Evolutionary conservation across 257 asterid species (phyloP).

Genomic region (Ligustrum vulgare): DNA sequence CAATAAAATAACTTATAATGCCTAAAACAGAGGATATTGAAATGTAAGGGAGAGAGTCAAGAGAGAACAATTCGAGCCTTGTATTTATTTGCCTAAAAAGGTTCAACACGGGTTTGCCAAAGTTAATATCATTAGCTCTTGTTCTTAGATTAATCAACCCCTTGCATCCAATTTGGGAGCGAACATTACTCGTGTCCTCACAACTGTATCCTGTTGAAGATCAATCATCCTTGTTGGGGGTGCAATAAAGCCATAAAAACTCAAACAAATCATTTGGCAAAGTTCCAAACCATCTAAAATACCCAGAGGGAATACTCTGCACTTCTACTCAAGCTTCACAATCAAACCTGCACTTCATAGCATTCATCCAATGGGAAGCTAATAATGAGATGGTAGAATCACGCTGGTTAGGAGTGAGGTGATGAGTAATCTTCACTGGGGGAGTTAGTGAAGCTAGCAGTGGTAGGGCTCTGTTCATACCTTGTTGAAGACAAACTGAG

Average conservation of each 20-base stretch:
- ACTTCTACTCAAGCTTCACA: too few relatives aligned
- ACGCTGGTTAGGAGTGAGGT: background rate
- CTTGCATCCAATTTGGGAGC: background rate
- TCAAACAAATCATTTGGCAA: too few relatives aligned
- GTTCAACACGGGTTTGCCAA: too few relatives aligned
- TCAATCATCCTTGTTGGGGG: background rate
- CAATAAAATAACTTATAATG: too few relatives aligned
- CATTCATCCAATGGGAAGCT: background rate
- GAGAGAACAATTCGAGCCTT: too few relatives aligned
- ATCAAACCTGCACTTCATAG: background rate
- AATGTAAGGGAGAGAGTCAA: too few relatives aligned
- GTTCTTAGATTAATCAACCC: background rate
- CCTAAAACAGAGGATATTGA: too few relatives aligned
- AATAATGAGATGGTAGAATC: background rate
- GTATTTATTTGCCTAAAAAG: too few relatives aligned
- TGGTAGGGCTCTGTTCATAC: background rate
- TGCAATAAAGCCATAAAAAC: background rate
- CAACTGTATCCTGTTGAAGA: background rate
- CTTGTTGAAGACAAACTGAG: background rate
- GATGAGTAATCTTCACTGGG: background rate
- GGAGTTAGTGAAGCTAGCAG: background rate
- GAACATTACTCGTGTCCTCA: background rate
- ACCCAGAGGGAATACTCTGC: too few relatives aligned
- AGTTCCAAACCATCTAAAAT: too few relatives aligned
- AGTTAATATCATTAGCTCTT: background rate